These are phyloP conservation scores for Chaetomium sp. DNA, from an alignment of 2,329 filamentous ascomycete genomes.

Conservation along the genomic window DNA sequence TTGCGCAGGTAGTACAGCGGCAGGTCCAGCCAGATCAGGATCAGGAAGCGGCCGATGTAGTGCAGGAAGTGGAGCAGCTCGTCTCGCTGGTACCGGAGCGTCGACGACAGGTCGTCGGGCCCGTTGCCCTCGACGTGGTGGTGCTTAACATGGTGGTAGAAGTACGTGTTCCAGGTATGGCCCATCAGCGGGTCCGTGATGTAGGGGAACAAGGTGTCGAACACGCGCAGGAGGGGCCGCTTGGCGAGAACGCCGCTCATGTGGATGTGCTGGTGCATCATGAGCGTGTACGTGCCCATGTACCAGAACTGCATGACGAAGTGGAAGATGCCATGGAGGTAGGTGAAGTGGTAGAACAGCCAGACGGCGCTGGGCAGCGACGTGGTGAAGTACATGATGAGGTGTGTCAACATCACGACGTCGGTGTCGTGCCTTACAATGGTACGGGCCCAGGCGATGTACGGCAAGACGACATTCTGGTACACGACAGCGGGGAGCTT, in stretches of 20 bases:
- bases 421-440: conserved; percentile 17
- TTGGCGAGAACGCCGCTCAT: conserved; percentile 7
- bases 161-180: conserved; percentile 19
- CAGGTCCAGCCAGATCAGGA: conserved; percentile 15
- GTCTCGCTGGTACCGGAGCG: conserved; percentile 14
- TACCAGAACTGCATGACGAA: conserved; percentile 18
- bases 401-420: conserved; percentile 14
- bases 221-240: conserved; percentile 8
- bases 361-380: conserved; percentile 14
- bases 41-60: conserved; percentile 15
- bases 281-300: conserved; percentile 17
- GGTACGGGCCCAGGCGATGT: conserved; percentile 5
- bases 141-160: conserved; percentile 18
- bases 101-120: conserved; percentile 16
- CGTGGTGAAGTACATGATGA: conserved; percentile 11
- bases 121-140: conserved; percentile 20
- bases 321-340: conserved; percentile 17
- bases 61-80: conserved; percentile 7
- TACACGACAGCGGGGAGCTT: conserved; percentile 2
- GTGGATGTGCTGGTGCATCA: conserved; percentile 22
- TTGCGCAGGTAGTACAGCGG: conserved; percentile 13
- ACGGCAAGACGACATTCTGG: conserved; percentile 7
- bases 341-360: conserved; percentile 16
- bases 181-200: conserved; percentile 17
- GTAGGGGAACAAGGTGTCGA: conserved; percentile 12